Conservation (phyloP, 208 protist species). For the Trypanosoma avium region DNA sequence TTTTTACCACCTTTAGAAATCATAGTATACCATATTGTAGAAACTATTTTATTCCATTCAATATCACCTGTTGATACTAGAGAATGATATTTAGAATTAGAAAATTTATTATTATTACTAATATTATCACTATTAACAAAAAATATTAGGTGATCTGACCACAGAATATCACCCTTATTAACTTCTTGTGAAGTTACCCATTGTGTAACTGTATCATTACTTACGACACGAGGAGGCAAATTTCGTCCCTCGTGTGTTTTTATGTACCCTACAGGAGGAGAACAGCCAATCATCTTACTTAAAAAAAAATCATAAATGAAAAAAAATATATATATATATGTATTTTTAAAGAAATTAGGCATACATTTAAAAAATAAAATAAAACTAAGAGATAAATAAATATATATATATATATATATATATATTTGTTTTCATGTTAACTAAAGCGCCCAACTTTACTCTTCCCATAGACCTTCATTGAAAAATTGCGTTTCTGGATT, state of each 20-base stretch:
- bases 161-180: constrained; percentile 14
- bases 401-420: not conserved
- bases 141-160: constrained; percentile 9
- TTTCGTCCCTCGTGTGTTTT: constrained; percentile 11
- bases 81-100: not conserved
- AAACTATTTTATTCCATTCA: constrained; percentile 11
- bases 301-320: not conserved
- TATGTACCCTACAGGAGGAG: constrained; percentile 40
- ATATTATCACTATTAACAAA: constrained; percentile 10
- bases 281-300: constrained; percentile 62
- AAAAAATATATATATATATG: constrained; percentile 4
- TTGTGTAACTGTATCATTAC: not conserved
- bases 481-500: constrained; percentile 24
- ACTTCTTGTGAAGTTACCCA: constrained; percentile 6
- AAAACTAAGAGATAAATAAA: not conserved
- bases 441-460: no score
- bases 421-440: not conserved
- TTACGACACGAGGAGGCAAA: constrained; percentile 10
- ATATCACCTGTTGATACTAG: constrained; percentile 5
- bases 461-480: constrained; percentile 26
- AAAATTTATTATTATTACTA: no score
- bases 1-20: constrained; percentile 11
- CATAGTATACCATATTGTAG: constrained; percentile 11
- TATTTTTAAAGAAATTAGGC: not conserved
- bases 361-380: not conserved